Conservation (phyloP, 2,329 filamentous ascomycete species). For the Penicillium sp. region DNA sequence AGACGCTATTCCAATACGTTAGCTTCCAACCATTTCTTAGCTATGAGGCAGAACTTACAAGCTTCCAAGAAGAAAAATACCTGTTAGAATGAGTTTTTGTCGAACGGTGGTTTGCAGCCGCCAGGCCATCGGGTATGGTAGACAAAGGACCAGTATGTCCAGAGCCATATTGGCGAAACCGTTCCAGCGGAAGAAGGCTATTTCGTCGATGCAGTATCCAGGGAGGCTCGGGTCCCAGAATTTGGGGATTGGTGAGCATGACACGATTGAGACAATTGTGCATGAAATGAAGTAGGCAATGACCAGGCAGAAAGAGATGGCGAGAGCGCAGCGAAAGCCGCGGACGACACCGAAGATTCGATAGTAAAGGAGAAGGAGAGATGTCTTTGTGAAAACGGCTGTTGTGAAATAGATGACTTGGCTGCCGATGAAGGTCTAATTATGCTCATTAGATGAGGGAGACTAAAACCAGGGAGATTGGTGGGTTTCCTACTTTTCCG, state of each 20-base stretch:
- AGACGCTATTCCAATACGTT: constrained; percentile 21
- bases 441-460: background rate
- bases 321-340: constrained; percentile 27
- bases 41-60: constrained; percentile 23
- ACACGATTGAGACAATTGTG: constrained; percentile 21
- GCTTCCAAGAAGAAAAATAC: constrained; percentile 30
- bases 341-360: constrained; percentile 33
- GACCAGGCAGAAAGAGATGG: constrained; percentile 19
- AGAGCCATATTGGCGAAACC: constrained; percentile 31
- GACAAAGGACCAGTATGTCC: constrained; percentile 29
- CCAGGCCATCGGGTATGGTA: constrained; percentile 36
- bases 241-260: constrained; percentile 28
- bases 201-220: constrained; percentile 27
- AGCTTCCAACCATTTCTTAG: background rate
- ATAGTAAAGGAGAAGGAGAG: constrained; percentile 32
- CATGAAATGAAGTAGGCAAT: constrained; percentile 28
- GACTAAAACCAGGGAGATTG: background rate
- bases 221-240: constrained; percentile 23
- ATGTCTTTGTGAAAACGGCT: constrained; percentile 30
- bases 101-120: constrained; percentile 22
- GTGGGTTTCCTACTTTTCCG: constrained; percentile 22
- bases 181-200: constrained; percentile 31
- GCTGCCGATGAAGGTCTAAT: constrained; percentile 28
- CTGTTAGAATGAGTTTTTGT: constrained; percentile 28
- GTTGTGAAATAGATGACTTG: constrained; percentile 31